phyloP scores from a whole-genome alignment of 108 stramenopile species.

The Chaetoceros tenuissimus region DNA sequence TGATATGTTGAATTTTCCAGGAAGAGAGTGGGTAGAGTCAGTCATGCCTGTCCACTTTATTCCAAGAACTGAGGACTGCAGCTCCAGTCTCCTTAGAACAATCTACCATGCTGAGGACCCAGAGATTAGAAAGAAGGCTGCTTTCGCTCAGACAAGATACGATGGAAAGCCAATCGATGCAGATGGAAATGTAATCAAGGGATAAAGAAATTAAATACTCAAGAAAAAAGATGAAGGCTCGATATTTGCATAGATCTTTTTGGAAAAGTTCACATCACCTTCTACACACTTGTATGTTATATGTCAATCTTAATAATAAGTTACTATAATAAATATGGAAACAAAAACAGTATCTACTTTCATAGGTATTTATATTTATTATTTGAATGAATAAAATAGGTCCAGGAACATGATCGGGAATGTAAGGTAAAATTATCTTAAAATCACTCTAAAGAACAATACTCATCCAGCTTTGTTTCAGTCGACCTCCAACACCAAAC shows the following conservation, averaged over 20 bases:
- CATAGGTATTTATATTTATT: too few relatives aligned
- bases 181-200: slow-evolving; percentile 32
- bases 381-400: too few relatives aligned
- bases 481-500: too few relatives aligned
- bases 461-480: too few relatives aligned
- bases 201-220: slow-evolving; percentile 13
- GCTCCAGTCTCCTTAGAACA: slow-evolving; percentile 39
- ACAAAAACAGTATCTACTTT: too few relatives aligned
- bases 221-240: too few relatives aligned
- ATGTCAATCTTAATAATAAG: background rate
- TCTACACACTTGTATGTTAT: background rate
- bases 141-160: slow-evolving; percentile 54
- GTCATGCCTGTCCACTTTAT: slow-evolving; percentile 60
- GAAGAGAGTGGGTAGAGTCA: slow-evolving; percentile 40
- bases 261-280: too few relatives aligned
- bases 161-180: slow-evolving; percentile 56
- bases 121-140: slow-evolving; percentile 35
- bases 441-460: too few relatives aligned
- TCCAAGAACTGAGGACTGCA: slow-evolving; percentile 48
- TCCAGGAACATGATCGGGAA: too few relatives aligned
- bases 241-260: too few relatives aligned
- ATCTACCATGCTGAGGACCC: slow-evolving; percentile 42
- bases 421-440: too few relatives aligned
- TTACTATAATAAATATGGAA: too few relatives aligned
- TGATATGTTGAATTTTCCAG: slow-evolving; percentile 54